Evolutionary conservation across 805 yeast species (phyloP).

Genomic region (Kluyveromyces lactis): DNA sequence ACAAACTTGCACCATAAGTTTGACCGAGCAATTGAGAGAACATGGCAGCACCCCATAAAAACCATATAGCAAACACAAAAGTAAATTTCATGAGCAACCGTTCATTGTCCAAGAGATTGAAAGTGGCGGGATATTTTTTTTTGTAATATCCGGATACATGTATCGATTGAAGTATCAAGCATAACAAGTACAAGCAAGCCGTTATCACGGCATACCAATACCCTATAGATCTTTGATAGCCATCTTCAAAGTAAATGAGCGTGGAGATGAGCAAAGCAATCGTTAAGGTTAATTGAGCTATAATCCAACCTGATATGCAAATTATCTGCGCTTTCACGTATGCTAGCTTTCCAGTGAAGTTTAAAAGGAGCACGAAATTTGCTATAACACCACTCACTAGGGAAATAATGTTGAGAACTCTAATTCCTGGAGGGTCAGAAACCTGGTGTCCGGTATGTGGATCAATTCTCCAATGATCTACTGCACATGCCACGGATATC

Average conservation of each 20-base stretch:
- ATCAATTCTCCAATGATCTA: conserved; percentile 52
- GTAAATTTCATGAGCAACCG: conserved; percentile 68
- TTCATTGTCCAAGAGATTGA: conserved; percentile 60
- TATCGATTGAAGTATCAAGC: conserved; percentile 42
- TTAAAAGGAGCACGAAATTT: conserved; percentile 59
- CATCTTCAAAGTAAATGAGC: conserved; percentile 14
- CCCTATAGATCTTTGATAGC: conserved; percentile 42
- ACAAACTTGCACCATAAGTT: conserved; percentile 59
- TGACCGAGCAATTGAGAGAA: conserved; percentile 39
- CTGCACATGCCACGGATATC: conserved; percentile 62
- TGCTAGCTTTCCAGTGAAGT: conserved; percentile 50
- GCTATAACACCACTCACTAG: conserved; percentile 59
- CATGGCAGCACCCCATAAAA: conserved; percentile 60
- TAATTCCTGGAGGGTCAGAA: conserved; percentile 35
- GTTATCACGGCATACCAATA: conserved; percentile 75
- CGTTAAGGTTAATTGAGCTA: conserved; percentile 48
- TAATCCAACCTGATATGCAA: conserved; percentile 56
- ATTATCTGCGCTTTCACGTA: conserved; percentile 56
- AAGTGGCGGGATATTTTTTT: conserved; percentile 58
- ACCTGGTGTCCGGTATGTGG: conserved; percentile 21
- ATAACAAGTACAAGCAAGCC: conserved; percentile 48
- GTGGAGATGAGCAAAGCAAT: conserved; percentile 29
- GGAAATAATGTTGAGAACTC: conserved; percentile 53
- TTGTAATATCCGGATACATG: conserved; percentile 56
- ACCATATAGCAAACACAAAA: conserved; percentile 57